Conservation (phyloP, 306 rosid species). For the Begonia fuchsioides region DNA sequence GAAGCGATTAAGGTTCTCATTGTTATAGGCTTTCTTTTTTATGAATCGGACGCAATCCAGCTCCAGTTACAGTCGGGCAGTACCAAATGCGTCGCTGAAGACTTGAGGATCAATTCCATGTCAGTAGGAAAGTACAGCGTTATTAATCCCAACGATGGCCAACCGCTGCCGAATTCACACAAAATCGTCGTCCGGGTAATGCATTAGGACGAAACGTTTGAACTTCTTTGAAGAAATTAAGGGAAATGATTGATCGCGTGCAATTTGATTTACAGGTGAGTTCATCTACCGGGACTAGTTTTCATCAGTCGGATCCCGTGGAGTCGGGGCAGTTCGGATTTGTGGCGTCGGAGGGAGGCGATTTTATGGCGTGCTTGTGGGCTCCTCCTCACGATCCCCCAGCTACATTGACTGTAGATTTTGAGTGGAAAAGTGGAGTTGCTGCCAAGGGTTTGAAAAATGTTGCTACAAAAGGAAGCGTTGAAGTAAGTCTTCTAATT, state of each 20-base stretch:
- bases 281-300: constrained; percentile 54
- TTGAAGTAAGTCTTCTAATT: constrained; percentile 49
- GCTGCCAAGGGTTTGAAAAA: constrained; percentile 88
- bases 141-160: constrained; percentile 53
- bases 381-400: constrained; percentile 50
- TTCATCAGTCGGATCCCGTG: constrained; percentile 57
- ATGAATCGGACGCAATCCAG: constrained; percentile 46
- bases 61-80: constrained; percentile 77
- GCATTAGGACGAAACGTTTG: background rate
- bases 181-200: constrained; percentile 70
- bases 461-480: constrained; percentile 87
- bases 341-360: constrained; percentile 62
- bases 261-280: constrained; percentile 43
- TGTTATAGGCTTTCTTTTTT: constrained; percentile 23
- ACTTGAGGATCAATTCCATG: constrained; percentile 70
- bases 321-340: constrained; percentile 61
- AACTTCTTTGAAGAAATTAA: too few species aligned
- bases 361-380: constrained; percentile 83
- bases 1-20: constrained; percentile 10
- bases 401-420: constrained; percentile 45
- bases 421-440: constrained; percentile 88
- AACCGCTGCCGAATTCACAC: constrained; percentile 57
- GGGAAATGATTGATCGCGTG: background rate
- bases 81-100: constrained; percentile 89
- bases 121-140: constrained; percentile 70